Evolutionary conservation across 805 yeast species (phyloP).

Genomic region (Candida krabiensis): DNA sequence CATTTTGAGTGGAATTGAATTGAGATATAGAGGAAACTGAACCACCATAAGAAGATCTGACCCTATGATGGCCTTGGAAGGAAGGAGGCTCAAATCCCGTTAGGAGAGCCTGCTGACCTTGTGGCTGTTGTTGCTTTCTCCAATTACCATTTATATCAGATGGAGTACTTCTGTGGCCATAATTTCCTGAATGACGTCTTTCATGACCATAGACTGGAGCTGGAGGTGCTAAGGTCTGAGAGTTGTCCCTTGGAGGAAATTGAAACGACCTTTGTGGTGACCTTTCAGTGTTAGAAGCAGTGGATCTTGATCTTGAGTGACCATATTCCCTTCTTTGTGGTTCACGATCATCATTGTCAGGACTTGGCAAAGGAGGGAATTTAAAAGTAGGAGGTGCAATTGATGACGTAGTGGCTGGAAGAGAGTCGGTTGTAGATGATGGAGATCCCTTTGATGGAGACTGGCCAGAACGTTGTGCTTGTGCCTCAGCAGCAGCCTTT

Average conservation of each 20-base stretch:
- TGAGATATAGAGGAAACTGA: constrained; percentile 54
- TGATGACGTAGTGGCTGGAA: constrained; percentile 10
- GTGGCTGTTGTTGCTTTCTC: constrained; percentile 55
- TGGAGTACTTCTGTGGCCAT: constrained; percentile 39
- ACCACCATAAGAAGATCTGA: constrained; percentile 69
- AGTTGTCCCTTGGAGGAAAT: constrained; percentile 55
- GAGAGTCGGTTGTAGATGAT: constrained; percentile 11
- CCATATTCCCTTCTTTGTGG: constrained; percentile 8
- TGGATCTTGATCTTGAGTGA: constrained; percentile 34
- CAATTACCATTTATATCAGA: constrained; percentile 58
- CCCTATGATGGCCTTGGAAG: constrained; percentile 79
- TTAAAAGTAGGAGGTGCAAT: constrained; percentile 44
- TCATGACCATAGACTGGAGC: constrained; percentile 48
- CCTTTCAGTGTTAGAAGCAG: constrained; percentile 23
- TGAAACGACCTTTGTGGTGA: constrained; percentile 56
- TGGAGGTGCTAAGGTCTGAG: constrained; percentile 46
- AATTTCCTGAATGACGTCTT: constrained; percentile 43
- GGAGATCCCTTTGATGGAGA: constrained; percentile 33
- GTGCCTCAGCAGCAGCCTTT: constrained; percentile 92
- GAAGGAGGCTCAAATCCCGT: constrained; percentile 25
- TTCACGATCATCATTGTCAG: constrained; percentile 12
- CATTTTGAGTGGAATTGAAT: constrained; percentile 36
- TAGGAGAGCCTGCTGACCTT: constrained; percentile 22
- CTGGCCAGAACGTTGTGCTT: constrained; percentile 57
- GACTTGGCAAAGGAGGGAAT: constrained; percentile 47